Percentiles rank a stretch among this genome's conserved stretches.
phyloP scores from a whole-genome alignment of 257 asterid genomes.

The Orobanche coerulescens region DNA sequence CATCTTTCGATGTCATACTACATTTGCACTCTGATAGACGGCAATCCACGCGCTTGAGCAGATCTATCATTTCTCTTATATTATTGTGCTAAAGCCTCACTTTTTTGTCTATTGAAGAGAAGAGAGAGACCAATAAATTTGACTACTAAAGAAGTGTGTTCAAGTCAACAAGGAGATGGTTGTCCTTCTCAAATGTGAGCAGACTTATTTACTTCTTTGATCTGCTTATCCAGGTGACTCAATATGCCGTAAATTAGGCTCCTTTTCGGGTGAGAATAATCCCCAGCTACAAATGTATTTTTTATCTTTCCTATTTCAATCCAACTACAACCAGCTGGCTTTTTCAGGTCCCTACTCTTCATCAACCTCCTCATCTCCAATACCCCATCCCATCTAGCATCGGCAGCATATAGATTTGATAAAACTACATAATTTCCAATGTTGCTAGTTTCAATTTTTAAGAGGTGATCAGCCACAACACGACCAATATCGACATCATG shows the following conservation, averaged over 20 bases:
- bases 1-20: too few species aligned
- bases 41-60: too few species aligned
- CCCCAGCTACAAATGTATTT: slow-evolving; percentile 65
- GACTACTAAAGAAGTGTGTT: too few species aligned
- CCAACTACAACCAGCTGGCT: slow-evolving; percentile 97
- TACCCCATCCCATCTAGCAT: slow-evolving; percentile 78
- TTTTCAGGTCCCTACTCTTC: slow-evolving; percentile 59
- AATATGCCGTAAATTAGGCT: slow-evolving; percentile 37
- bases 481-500: slow-evolving; percentile 52
- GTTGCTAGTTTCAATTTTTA: slow-evolving; percentile 34
- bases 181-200: slow-evolving; percentile 20
- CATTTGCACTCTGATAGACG: too few species aligned
- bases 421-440: slow-evolving; percentile 63
- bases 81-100: too few species aligned
- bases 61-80: too few species aligned
- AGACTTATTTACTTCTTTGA: slow-evolving; percentile 37
- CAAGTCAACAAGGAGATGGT: too few species aligned
- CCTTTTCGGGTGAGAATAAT: slow-evolving; percentile 55
- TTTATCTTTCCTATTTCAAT: slow-evolving; percentile 57
- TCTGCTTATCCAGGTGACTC: slow-evolving; percentile 49
- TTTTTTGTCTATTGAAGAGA: too few species aligned
- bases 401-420: slow-evolving; percentile 72
- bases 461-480: slow-evolving; percentile 40
- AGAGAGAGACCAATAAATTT: too few species aligned
- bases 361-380: slow-evolving; percentile 63